Evolutionary conservation across 2,329 filamentous ascomycete species (phyloP), one percentile per base, ranked within the genome.

Genomic region (Diaporthe helianthi): DNA sequence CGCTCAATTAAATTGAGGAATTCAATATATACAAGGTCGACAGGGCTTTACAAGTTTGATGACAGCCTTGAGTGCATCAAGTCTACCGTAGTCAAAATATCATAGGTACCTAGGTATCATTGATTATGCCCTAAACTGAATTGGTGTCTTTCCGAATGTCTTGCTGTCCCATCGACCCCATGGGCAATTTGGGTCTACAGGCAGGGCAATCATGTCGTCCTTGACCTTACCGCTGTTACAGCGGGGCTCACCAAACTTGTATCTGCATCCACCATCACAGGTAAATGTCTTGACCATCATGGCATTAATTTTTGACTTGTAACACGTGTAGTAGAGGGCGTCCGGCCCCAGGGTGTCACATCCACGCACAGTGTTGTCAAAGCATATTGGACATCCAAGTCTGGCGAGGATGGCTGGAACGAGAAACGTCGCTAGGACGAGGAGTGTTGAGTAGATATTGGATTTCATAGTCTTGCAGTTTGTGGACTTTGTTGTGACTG

Each of bases 301-400:
- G 12, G 22, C 58, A 2, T 24, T 26, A 2, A 15, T 15, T 4
- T n/a, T 1, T 13, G 19, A 17, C 9, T 36, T 47, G 44, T 33
- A 24, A 26, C 58, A 63, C 10, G 58, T 49, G 12, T 49, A 63
- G 19, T 63, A 63, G 9, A 7, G 15, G 6, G 44, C 12, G 24
- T 49, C n/a, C 0, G 29, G n/a, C 26, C 58, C 58, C 10, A 33
- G 4, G 44, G 29, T 29, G 17, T 31, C 29, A 1, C 58, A 61
- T 3, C 58, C 58, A 24, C 44, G 58, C 44, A 49, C 44, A 12
- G 58, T 63, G n/a, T 49, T 49, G 0, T 63, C 58, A 29, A 63
- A 63, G 31, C 58, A 63, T 49, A 36, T 12, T 5, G 26, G 41
- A n/a, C 58, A 63, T 49, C n/a, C n/a, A n/a, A n/a, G n/a, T n/a